phyloP scores from a whole-genome alignment of 2,329 filamentous ascomycete genomes.

The Exophiala sideris region DNA sequence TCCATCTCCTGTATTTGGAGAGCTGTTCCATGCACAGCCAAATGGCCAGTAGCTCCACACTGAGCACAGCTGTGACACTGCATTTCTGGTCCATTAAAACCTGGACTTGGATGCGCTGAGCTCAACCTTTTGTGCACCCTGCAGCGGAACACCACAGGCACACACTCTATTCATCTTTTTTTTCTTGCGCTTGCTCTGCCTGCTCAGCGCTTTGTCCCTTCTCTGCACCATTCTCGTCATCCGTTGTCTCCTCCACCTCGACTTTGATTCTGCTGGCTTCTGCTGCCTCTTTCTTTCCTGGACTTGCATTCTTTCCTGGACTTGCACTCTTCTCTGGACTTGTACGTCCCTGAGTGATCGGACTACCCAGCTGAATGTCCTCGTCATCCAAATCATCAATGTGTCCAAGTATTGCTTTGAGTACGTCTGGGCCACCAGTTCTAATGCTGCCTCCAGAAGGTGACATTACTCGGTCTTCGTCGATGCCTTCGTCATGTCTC shows the following conservation, averaged over 20 bases:
- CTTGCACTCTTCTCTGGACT: background rate
- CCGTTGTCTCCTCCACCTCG: background rate
- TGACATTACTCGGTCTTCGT: conserved; percentile 17
- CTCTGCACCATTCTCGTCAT: background rate
- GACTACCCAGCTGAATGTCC: conserved; percentile 4
- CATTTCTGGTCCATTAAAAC: no score
- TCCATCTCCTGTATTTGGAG: no score
- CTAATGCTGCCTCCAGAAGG: conserved; percentile 26
- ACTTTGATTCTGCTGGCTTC: background rate
- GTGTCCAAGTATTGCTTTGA: conserved; percentile 26
- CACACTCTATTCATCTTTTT: background rate
- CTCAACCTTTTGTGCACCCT: no score
- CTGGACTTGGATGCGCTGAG: no score
- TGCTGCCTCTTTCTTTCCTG: background rate
- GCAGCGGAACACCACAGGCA: background rate
- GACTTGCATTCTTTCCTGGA: background rate
- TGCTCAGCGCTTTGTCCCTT: background rate
- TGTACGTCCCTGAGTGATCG: conserved; percentile 1
- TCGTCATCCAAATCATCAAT: conserved; percentile 16
- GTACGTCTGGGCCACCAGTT: conserved; percentile 23
- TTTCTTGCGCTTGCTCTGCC: background rate
- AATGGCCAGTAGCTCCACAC: no score
- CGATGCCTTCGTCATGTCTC: conserved; percentile 4
- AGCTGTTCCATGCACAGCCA: no score
- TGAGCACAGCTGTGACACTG: no score